Conservation (phyloP, 225 moss, liverwort and hornwort species). For the Physcomitrellopsis africana region DNA sequence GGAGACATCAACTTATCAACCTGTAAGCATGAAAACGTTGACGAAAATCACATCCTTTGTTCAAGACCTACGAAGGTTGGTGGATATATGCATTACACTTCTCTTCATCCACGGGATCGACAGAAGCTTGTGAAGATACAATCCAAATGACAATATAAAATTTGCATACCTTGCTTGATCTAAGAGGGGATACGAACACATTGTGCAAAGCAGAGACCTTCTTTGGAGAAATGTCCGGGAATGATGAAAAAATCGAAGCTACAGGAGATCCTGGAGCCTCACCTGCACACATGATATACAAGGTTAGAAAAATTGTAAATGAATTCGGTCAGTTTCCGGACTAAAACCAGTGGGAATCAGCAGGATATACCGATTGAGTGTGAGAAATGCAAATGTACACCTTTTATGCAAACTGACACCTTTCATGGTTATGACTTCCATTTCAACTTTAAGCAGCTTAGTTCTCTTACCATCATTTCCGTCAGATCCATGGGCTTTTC, state of each 20-base stretch:
- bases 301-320: slow-evolving; percentile 1
- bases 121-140: slow-evolving; percentile 15
- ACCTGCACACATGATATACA: slow-evolving; percentile 39
- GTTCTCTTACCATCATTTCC: slow-evolving; percentile 60
- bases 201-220: slow-evolving; percentile 92
- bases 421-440: background rate
- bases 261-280: slow-evolving; percentile 74
- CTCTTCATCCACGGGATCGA: slow-evolving; percentile 14
- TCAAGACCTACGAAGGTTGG: background rate
- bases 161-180: slow-evolving; percentile 74
- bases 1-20: slow-evolving; percentile 86
- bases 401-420: background rate
- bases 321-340: background rate
- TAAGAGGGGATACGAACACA: slow-evolving; percentile 92
- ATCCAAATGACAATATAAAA: too few relatives aligned
- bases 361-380: slow-evolving; percentile 1
- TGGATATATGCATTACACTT: background rate
- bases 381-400: slow-evolving; percentile 12
- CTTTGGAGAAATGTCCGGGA: slow-evolving; percentile 95
- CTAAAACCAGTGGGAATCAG: slow-evolving; percentile 16
- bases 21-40: slow-evolving; percentile 40
- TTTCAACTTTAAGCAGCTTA: slow-evolving; percentile 13
- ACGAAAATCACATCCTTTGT: slow-evolving; percentile 17
- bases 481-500: slow-evolving; percentile 48
- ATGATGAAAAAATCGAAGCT: slow-evolving; percentile 71